A percentile compares a stretch with the other conserved stretches of the same genome.
phyloP scores from a whole-genome alignment of 495 filamentous ascomycete species.

The Neurospora sublineolata region DNA sequence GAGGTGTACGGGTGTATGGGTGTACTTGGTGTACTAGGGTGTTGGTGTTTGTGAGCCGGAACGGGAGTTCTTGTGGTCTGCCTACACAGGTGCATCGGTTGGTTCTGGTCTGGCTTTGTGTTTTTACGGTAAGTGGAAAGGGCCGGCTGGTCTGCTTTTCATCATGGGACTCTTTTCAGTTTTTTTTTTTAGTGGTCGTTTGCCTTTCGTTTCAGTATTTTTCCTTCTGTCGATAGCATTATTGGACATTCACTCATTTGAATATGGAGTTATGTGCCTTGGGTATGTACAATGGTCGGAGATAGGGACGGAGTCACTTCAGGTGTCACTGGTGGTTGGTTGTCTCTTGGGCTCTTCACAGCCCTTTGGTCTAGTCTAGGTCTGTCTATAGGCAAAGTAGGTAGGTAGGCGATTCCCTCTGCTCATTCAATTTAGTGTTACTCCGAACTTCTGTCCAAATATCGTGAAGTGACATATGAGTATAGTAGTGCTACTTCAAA shows the following conservation, averaged over 20 bases:
- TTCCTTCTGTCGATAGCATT: background rate
- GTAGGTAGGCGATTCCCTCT: background rate
- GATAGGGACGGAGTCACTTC: background rate
- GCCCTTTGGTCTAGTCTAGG: background rate
- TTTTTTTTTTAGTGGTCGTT: background rate
- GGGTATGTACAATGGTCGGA: background rate
- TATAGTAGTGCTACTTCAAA: background rate
- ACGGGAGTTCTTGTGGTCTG: background rate
- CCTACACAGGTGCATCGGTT: background rate
- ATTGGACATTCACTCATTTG: background rate
- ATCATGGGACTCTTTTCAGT: background rate
- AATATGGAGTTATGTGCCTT: background rate
- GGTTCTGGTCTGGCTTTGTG: background rate
- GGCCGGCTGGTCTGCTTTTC: background rate
- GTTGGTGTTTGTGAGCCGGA: background rate
- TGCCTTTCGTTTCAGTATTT: background rate
- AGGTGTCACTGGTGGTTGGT: background rate
- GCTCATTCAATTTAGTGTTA: background rate
- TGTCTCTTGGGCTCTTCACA: background rate
- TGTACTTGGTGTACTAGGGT: background rate
- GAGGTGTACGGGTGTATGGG: background rate
- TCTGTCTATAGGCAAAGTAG: background rate
- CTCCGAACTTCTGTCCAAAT: background rate
- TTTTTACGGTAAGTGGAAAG: background rate
- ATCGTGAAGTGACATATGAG: background rate